Percentiles rank a stretch among this genome's conserved stretches.
Conservation (phyloP, 345 rosid genomes). For the Eucalyptus viminalis region DNA sequence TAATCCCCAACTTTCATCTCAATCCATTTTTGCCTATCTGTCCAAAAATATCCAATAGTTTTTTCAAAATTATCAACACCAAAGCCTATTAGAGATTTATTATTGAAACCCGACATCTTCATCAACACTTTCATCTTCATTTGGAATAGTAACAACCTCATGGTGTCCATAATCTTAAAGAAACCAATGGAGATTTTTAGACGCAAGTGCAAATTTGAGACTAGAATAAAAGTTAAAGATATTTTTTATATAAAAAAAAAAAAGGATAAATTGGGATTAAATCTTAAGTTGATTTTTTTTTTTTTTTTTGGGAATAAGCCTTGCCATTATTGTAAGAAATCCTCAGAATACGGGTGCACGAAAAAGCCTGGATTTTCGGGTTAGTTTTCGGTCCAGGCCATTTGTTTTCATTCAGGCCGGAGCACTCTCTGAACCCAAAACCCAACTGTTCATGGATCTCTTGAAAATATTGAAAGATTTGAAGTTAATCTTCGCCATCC, state of each 20-base stretch:
- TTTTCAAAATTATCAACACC: background rate
- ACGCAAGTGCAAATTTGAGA: fast-evolving
- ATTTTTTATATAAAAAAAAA: background rate
- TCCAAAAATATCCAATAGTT: background rate
- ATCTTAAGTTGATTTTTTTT: background rate
- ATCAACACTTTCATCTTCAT: background rate
- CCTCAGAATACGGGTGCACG: background rate
- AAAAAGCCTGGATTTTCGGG: background rate
- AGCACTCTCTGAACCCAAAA: background rate
- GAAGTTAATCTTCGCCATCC: background rate
- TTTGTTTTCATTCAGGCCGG: background rate
- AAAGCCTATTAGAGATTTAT: background rate
- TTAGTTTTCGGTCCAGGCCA: background rate
- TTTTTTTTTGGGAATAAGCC: background rate
- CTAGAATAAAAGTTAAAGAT: background rate
- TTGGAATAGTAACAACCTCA: fast-evolving
- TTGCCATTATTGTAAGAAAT: background rate
- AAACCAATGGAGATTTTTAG: background rate
- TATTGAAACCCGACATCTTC: background rate
- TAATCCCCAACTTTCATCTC: background rate
- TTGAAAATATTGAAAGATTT: background rate
- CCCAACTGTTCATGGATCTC: background rate
- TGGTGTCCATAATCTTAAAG: background rate
- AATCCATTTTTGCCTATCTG: background rate
- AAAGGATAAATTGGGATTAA: background rate